These are phyloP conservation scores for Notholithocarpus densiflorus DNA, from an alignment of 306 rosid species.

Conservation along the genomic window DNA sequence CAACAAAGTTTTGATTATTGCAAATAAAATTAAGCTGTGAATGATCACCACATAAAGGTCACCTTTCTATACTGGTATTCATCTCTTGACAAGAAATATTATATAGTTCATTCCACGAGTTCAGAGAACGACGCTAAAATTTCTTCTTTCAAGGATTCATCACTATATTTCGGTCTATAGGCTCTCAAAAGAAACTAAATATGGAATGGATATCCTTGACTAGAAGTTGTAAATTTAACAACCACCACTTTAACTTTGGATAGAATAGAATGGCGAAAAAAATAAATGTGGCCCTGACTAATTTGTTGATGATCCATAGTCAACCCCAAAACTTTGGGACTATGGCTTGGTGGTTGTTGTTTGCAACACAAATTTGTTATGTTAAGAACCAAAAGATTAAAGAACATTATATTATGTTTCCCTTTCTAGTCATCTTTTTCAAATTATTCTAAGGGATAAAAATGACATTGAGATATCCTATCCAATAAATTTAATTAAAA, in stretches of 20 bases:
- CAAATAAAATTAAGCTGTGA: not conserved
- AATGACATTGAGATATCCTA: not conserved
- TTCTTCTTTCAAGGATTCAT: no score
- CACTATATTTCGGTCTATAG: no score
- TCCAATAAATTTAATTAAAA: not conserved
- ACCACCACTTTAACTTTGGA: no score
- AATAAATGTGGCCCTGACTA: no score
- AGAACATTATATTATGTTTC: not conserved
- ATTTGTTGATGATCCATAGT: no score
- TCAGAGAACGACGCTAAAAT: not conserved
- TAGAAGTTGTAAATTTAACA: no score
- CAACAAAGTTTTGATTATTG: not conserved
- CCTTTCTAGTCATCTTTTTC: not conserved
- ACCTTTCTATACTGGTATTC: not conserved
- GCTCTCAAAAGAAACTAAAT: no score
- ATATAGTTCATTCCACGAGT: not conserved
- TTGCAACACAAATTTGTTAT: not conserved
- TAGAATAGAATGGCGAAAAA: no score
- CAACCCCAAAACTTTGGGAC: no score
- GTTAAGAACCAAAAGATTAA: not conserved
- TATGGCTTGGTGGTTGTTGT: no score
- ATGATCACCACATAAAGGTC: not conserved
- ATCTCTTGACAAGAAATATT: not conserved
- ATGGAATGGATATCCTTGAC: no score
- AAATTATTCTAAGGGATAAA: not conserved